Base-by-base conservation (phyloP, 768 basidiomycete species). In the Rhodosporidiobolus sp. region DNA sequence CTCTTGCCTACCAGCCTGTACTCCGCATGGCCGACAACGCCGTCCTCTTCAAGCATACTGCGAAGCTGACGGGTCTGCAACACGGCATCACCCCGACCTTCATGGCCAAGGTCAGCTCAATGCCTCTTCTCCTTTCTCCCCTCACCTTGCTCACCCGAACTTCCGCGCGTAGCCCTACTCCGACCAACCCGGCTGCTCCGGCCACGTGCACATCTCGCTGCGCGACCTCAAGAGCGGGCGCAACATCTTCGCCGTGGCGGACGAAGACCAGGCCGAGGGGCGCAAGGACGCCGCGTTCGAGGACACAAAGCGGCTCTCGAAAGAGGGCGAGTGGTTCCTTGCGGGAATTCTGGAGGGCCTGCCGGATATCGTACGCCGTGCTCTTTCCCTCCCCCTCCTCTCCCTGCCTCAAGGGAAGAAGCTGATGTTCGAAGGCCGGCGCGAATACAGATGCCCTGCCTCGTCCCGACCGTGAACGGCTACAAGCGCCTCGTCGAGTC, bases 161-260 rank as follows among this genome's bases (percentile, higher is more conserved):
- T 99, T 98, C 82, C 98, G 70, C 69, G 75, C 75, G 17, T 70
- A 76, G 49, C 78, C 78, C 19, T 73, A 79, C 63, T 62, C 63
- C 14, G 76, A 96, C 90, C 86, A 97, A 74, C 94, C 96, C 48
- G 96, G 96, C 6, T 94, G 92, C 80, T 94, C 92, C 74, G 96
- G 95, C 5, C 96, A 99, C 80, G 89, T 91, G 4, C 96, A 99
- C 78, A 91, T 97, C 61, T 95, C 92, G 0, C 81, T 99, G 48
- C 85, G 88, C 61, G 86, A 91, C 75, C 72, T 75, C 30, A 77
- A 46, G 79, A 84, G 24, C 26, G 94, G 92, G 4, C 84, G 81
- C 70, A 98, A 94, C 79, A 78, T 90, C 12, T 99, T 99, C 77
- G 90, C 92, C 1, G 83, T 90, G 26, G 82, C 86, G 0, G 84